phyloP scores from a whole-genome alignment of 805 yeast species.

The Starmera dryadoides region DNA sequence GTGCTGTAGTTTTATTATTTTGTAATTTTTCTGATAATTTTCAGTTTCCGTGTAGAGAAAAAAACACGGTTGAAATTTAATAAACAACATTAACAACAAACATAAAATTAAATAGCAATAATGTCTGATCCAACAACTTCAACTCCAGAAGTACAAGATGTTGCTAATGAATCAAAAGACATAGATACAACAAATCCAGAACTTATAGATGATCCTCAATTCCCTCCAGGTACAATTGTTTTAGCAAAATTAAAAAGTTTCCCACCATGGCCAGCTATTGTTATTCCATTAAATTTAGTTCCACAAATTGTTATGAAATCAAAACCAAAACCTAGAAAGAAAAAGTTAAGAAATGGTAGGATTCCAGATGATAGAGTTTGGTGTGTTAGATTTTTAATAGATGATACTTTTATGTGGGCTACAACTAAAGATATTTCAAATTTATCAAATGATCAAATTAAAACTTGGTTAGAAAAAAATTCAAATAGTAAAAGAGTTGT shows the following conservation, averaged over 20 bases:
- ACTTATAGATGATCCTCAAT: too few species aligned
- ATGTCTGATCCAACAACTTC: too few species aligned
- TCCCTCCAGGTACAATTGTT: slow-evolving; percentile 47
- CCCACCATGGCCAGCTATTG: slow-evolving; percentile 90
- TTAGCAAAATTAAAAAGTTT: slow-evolving; percentile 81
- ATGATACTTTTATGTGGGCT: slow-evolving; percentile 69
- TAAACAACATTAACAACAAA: too few species aligned
- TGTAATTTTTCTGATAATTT: too few species aligned
- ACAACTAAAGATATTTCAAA: slow-evolving; percentile 41
- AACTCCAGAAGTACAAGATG: too few species aligned
- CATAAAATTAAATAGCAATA: slow-evolving; percentile 1
- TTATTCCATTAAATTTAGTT: slow-evolving; percentile 50
- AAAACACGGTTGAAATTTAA: too few species aligned
- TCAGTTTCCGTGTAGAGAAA: too few species aligned
- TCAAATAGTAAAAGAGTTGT: slow-evolving; percentile 38
- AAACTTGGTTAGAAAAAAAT: slow-evolving; percentile 26
- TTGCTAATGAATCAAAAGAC: too few species aligned
- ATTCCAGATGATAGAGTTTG: slow-evolving; percentile 15
- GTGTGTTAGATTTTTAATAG: slow-evolving; percentile 66
- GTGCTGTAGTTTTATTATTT: too few species aligned
- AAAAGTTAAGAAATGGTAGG: slow-evolving; percentile 8
- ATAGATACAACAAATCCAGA: background rate
- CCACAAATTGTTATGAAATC: slow-evolving; percentile 48
- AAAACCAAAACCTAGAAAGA: slow-evolving; percentile 38
- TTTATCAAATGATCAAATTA: slow-evolving; percentile 35